These are phyloP conservation scores for Hamamelis virginiana DNA, from an alignment of 164 flowering plant genomes.

Conservation along the genomic window DNA sequence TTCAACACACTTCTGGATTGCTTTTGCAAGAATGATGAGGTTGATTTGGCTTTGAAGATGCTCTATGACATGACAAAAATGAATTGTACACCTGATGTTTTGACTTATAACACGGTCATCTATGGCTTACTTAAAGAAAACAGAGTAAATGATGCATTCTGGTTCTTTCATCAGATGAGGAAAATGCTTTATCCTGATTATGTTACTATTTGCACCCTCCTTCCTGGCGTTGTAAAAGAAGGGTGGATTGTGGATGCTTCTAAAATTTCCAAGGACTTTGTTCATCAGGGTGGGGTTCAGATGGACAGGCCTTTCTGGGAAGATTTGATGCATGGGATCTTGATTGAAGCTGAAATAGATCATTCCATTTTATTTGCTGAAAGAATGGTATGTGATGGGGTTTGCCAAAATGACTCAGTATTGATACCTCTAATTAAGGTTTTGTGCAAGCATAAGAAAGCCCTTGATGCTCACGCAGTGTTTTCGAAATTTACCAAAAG, in stretches of 20 bases:
- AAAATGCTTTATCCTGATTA: slow-evolving; percentile 59
- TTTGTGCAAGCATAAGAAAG: slow-evolving; percentile 52
- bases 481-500: slow-evolving; percentile 51
- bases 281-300: slow-evolving; percentile 20
- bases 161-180: slow-evolving; percentile 86
- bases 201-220: slow-evolving; percentile 73
- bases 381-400: slow-evolving; percentile 33
- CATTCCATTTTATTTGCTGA: slow-evolving; percentile 56
- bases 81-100: slow-evolving; percentile 67
- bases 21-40: slow-evolving; percentile 69
- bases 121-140: slow-evolving; percentile 62
- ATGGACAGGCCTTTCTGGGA: slow-evolving; percentile 53
- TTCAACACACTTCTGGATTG: slow-evolving; percentile 63
- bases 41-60: slow-evolving; percentile 60
- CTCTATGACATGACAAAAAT: slow-evolving; percentile 49
- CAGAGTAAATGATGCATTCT: slow-evolving; percentile 61
- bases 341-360: slow-evolving; percentile 50
- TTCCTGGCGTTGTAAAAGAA: slow-evolving; percentile 65
- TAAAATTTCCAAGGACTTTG: slow-evolving; percentile 41
- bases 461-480: slow-evolving; percentile 49
- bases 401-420: slow-evolving; percentile 56
- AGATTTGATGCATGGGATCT: slow-evolving; percentile 56
- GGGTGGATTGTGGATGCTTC: slow-evolving; percentile 59
- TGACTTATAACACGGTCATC: slow-evolving; percentile 80
- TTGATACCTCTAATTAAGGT: slow-evolving; percentile 50